phyloP scores from a whole-genome alignment of 1,284 basidiomycete species.

The Leccinum griseonigrum region DNA sequence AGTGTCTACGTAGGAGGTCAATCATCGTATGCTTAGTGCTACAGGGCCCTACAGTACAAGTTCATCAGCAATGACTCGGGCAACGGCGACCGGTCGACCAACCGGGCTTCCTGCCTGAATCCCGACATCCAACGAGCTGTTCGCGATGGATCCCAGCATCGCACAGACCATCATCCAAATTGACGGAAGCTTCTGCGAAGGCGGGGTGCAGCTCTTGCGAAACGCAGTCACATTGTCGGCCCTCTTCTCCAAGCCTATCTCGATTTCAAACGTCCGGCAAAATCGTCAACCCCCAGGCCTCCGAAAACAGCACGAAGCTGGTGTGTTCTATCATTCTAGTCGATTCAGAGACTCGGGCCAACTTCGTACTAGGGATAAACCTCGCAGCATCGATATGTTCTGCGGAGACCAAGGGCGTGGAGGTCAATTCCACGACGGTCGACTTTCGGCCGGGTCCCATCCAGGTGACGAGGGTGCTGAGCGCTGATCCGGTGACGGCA shows the following conservation, averaged over 20 bases:
- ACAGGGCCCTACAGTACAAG: no score
- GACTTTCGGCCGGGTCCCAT: conserved; percentile 51
- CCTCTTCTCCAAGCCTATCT: conserved; percentile 53
- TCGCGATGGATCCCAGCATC: conserved; percentile 14
- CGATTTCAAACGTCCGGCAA: conserved; percentile 57
- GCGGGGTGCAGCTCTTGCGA: conserved; percentile 71
- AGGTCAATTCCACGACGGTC: conserved; percentile 48
- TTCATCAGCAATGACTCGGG: no score
- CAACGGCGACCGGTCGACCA: no score
- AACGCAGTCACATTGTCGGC: conserved; percentile 62
- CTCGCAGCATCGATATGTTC: conserved; percentile 58
- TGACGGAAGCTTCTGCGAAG: conserved; percentile 50
- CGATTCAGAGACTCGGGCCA: background rate
- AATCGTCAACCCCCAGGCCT: conserved; percentile 58
- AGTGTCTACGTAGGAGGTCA: background rate
- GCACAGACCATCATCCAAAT: conserved; percentile 24
- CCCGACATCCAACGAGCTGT: background rate
- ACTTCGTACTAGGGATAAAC: conserved; percentile 46
- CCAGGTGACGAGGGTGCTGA: conserved; percentile 43
- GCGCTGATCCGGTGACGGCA: conserved; percentile 64
- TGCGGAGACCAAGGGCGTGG: conserved; percentile 50
- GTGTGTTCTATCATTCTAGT: conserved; percentile 33
- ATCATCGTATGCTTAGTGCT: background rate
- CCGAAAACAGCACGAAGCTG: conserved; percentile 66
- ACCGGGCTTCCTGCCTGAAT: background rate